Evolutionary conservation across 768 basidiomycete species (phyloP), one percentile per base, ranked within the genome.

Genomic region (Tephrocybe sp.): DNA sequence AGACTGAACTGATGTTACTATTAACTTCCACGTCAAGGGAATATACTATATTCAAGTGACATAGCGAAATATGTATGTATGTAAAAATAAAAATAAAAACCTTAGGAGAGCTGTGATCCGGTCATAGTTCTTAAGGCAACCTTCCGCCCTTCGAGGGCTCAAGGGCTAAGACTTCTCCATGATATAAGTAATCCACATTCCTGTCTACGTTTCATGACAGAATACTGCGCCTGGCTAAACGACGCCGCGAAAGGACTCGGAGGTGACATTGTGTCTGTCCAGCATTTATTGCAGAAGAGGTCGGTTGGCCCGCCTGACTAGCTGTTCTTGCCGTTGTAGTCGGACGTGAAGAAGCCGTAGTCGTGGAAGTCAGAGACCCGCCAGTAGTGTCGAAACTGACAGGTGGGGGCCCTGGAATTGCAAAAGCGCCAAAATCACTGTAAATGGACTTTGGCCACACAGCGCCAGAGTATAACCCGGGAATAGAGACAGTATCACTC

Each of bases 381-480:
- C 34, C 21, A 57, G 52, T 38, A 53, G 53, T 45, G 47, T 49
- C 63, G 42, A 72, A 67, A 9, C 58, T 62, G 53, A 67, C 65
- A 48, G 62, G 58, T 27, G 63, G 59, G 45, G 70, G 70, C 9
- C 68, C 72, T 52, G 69, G 72, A 37, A 71, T 62, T n/a, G 59
- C 59, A 54, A 71, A 70, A 16, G 62, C 56, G 22, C 64, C 65
- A 49, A 69, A 63, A 31, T 65, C 57, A 25, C 50, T 58, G 47
- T 68, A 70, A 40, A 72, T 70, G 54, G 11, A 12, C 15, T 72
- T 57, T 45, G 71, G 70, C 56, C 64, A 72, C 18, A 41, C 56
- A n/a, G 64, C 67, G 23, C 56, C 62, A 21, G 57, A 47, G 52
- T 72, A 72, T 19, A 70, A 52, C 25, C 57, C 61, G 47, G 69